Percentiles rank a stretch among this genome's conserved stretches.
These are phyloP conservation scores for Stephania japonica DNA, from an alignment of 164 flowering plant genomes.

Conservation along the genomic window DNA sequence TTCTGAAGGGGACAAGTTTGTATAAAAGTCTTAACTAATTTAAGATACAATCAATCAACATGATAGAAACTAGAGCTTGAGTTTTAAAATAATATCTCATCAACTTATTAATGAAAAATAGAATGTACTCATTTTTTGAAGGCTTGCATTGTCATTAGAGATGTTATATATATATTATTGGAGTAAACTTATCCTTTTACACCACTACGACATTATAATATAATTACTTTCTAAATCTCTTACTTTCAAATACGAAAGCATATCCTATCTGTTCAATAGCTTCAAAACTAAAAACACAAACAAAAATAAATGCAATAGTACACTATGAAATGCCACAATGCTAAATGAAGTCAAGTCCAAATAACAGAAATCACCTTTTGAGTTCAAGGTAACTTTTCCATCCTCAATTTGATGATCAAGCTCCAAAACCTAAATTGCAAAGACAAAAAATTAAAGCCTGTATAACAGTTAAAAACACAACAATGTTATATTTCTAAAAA, in stretches of 20 bases:
- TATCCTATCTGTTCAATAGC: conserved; percentile 53
- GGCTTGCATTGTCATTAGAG: no score
- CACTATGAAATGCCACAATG: not conserved
- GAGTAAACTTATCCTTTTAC: no score
- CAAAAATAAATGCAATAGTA: not conserved
- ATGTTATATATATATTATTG: no score
- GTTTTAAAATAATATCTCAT: no score
- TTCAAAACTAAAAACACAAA: conserved; percentile 63
- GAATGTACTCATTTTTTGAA: no score
- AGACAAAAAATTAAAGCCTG: conserved; percentile 8
- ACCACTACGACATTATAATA: conserved; percentile 61
- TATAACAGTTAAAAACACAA: not conserved
- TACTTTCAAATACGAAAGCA: conserved; percentile 45
- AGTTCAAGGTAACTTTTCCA: conserved; percentile 35
- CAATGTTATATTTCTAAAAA: not conserved
- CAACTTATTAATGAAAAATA: no score
- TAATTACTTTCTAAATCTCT: conserved; percentile 53
- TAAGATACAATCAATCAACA: no score
- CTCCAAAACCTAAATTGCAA: conserved; percentile 42
- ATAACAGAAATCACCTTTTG: conserved; percentile 41
- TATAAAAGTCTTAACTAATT: no score
- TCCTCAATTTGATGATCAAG: conserved; percentile 52
- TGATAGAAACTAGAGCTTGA: no score
- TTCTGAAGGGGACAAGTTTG: no score
- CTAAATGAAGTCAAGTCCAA: not conserved